A percentile compares a stretch with the other conserved stretches of the same genome.
These are phyloP conservation scores for Plantago elongata DNA, from an alignment of 257 asterid genomes.

Conservation along the genomic window DNA sequence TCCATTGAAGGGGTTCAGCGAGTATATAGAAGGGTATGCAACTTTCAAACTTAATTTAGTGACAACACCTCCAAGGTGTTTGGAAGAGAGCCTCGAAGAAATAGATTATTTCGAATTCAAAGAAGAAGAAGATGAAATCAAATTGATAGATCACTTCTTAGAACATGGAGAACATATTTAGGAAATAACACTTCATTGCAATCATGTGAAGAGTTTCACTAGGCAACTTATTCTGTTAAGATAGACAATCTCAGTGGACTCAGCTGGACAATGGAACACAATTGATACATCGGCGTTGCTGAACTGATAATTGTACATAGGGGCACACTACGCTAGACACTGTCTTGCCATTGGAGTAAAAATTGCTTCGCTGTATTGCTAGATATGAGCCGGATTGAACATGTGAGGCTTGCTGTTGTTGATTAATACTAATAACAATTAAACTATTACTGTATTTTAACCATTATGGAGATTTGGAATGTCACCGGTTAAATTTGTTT, in stretches of 20 bases:
- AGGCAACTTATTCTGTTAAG: background rate
- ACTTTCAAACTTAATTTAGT: background rate
- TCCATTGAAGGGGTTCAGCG: background rate
- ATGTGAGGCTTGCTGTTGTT: no score
- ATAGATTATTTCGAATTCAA: conserved; percentile 2
- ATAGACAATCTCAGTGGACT: background rate
- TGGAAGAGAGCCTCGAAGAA: background rate
- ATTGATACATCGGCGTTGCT: background rate
- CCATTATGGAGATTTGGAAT: background rate
- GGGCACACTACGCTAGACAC: no score
- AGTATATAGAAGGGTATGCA: background rate
- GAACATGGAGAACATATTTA: conserved; percentile 2
- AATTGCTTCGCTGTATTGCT: no score
- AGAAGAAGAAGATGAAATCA: conserved; percentile 4
- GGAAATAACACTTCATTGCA: background rate
- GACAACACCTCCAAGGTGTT: background rate
- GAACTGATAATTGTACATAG: no score
- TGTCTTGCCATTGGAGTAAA: no score
- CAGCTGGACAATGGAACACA: background rate
- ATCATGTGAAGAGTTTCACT: background rate
- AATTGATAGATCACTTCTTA: background rate
- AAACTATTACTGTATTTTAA: conserved; percentile 10
- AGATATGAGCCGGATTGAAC: no score
- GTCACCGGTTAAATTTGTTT: no score
- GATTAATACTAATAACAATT: no score